Evolutionary conservation across 208 protist species (phyloP).

Genomic region (Wallacemonas collosoma): DNA sequence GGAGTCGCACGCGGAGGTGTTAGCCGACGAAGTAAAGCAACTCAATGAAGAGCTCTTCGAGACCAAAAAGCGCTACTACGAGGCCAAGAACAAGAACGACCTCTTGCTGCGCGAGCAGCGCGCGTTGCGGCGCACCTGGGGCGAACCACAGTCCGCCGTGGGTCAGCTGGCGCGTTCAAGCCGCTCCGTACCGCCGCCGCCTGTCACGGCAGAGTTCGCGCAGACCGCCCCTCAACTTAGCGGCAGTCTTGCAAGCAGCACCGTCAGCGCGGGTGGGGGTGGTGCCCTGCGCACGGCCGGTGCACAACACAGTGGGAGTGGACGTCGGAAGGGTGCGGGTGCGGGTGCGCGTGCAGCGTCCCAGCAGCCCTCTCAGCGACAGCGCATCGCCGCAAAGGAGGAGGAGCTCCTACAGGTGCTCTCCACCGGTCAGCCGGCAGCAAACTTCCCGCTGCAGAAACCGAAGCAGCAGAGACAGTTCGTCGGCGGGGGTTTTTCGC

Average conservation of each 20-base stretch:
- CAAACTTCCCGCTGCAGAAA: slow-evolving; percentile 69
- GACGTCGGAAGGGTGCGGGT: background rate
- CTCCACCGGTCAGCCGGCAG: slow-evolving; percentile 53
- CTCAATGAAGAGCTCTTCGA: slow-evolving; percentile 91
- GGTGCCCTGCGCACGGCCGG: slow-evolving; percentile 1
- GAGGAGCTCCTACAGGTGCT: slow-evolving; percentile 42
- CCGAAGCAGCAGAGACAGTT: slow-evolving; percentile 62
- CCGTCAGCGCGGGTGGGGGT: background rate
- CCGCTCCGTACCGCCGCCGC: background rate
- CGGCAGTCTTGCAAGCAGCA: slow-evolving; percentile 12
- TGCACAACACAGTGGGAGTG: background rate
- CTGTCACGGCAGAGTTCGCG: slow-evolving; percentile 1
- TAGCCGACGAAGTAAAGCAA: slow-evolving; percentile 91
- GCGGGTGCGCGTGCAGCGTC: slow-evolving; percentile 1
- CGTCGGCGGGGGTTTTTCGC: slow-evolving; percentile 79
- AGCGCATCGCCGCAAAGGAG: slow-evolving; percentile 26
- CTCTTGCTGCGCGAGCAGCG: slow-evolving; percentile 53
- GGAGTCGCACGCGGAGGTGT: slow-evolving; percentile 71
- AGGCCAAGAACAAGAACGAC: slow-evolving; percentile 89
- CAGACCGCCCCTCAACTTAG: slow-evolving; percentile 4
- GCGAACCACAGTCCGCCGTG: slow-evolving; percentile 25
- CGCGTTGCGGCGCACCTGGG: slow-evolving; percentile 51
- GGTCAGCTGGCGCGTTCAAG: slow-evolving; percentile 14
- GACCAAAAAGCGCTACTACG: slow-evolving; percentile 91
- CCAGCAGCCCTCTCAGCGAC: slow-evolving; percentile 12